phyloP scores from a whole-genome alignment of 495 filamentous ascomycete genomes.

The Chlorociboria aeruginascens region DNA sequence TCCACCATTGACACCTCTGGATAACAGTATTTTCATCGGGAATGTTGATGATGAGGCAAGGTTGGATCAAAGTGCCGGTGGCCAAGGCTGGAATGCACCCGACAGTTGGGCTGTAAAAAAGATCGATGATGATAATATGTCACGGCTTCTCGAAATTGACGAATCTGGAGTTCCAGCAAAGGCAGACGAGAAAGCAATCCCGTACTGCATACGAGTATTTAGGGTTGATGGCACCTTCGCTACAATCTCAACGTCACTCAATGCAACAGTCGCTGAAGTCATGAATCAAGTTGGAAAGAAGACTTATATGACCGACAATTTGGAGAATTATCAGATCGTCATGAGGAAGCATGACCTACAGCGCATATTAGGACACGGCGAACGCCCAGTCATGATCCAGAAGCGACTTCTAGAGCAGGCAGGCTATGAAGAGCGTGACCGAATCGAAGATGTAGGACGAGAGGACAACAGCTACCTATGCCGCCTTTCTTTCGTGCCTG shows the following conservation, averaged over 20 bases:
- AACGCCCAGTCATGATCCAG: slow-evolving; percentile 84
- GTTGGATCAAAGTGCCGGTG: slow-evolving; percentile 25
- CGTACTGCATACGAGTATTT: slow-evolving; percentile 94
- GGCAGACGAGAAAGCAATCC: slow-evolving; percentile 50
- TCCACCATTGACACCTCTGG: slow-evolving; percentile 49
- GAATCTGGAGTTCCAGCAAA: slow-evolving; percentile 42
- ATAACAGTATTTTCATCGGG: slow-evolving; percentile 40
- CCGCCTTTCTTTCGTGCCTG: slow-evolving; percentile 87
- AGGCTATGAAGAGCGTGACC: slow-evolving; percentile 79
- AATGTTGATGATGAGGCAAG: slow-evolving; percentile 34
- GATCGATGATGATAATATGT: slow-evolving; percentile 49
- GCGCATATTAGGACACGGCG: slow-evolving; percentile 61
- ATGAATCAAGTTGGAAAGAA: slow-evolving; percentile 78
- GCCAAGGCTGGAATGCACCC: slow-evolving; percentile 69
- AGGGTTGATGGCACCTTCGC: slow-evolving; percentile 87
- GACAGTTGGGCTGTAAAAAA: slow-evolving; percentile 87
- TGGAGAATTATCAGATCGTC: slow-evolving; percentile 91
- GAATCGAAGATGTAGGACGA: slow-evolving; percentile 87
- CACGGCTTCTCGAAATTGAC: slow-evolving; percentile 46
- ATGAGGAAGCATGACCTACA: slow-evolving; percentile 87
- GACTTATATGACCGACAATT: slow-evolving; percentile 75
- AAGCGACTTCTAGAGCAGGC: slow-evolving; percentile 86
- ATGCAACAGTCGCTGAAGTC: slow-evolving; percentile 74
- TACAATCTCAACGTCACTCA: slow-evolving; percentile 68
- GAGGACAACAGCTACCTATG: slow-evolving; percentile 97